A percentile compares a stretch with the other conserved stretches of the same genome.
Evolutionary conservation across 75 land plant species (phyloP).

Genomic region (Pseudotsuga menziesii): DNA sequence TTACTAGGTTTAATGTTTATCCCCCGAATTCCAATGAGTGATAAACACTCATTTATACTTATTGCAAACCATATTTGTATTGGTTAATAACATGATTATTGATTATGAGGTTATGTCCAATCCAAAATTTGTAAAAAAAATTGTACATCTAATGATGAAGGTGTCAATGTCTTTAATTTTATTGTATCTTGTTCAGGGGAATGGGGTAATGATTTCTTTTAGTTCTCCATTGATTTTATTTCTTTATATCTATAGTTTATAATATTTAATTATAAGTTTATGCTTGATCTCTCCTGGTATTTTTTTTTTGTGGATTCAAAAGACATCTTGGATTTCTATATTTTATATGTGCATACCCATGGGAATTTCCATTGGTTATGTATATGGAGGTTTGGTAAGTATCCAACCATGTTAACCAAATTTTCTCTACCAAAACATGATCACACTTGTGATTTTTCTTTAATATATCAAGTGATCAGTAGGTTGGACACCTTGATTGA

Average conservation of each 20-base stretch:
- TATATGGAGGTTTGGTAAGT: slow-evolving; percentile 92
- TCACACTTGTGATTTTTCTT: background rate
- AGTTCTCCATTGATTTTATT: background rate
- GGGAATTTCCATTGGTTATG: slow-evolving; percentile 89
- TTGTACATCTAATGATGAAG: background rate
- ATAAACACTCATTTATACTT: background rate
- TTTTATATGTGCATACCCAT: slow-evolving; percentile 99
- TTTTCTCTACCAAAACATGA: background rate
- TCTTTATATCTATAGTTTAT: background rate
- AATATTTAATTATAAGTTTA: background rate
- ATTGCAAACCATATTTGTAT: background rate
- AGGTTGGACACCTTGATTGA: too few species aligned
- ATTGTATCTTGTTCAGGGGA: background rate
- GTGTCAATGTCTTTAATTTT: background rate
- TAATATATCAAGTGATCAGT: too few species aligned
- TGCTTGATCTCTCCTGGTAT: background rate
- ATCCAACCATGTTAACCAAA: background rate
- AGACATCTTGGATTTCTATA: slow-evolving; percentile 82
- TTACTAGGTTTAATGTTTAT: too few species aligned
- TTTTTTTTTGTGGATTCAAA: slow-evolving; percentile 37
- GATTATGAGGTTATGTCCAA: background rate
- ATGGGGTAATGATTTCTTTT: background rate
- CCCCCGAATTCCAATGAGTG: background rate
- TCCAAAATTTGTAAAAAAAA: too few species aligned
- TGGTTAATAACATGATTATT: background rate